These are phyloP conservation scores for Uronychia setigera DNA, from an alignment of 73 alveolate genomes.

Conservation along the genomic window DNA sequence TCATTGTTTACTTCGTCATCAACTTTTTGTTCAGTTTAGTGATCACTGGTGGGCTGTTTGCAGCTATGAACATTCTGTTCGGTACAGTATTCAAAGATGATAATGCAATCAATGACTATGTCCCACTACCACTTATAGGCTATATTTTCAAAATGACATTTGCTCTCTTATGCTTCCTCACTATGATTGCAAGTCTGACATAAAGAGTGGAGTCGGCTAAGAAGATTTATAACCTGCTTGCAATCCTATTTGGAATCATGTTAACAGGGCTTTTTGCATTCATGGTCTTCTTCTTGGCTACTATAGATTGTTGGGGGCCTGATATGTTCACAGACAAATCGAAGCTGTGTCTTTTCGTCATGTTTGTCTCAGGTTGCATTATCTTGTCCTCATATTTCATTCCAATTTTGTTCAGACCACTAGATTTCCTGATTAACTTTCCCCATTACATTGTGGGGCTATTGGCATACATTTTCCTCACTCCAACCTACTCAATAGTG, in stretches of 20 bases:
- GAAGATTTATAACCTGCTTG: background rate
- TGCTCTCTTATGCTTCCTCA: background rate
- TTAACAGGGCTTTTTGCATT: conserved; percentile 9
- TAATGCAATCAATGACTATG: background rate
- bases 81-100: background rate
- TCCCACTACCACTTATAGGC: background rate
- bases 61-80: conserved; percentile 38
- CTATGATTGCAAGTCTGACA: background rate
- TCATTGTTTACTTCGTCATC: conserved; percentile 28
- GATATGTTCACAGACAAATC: background rate
- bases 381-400: conserved; percentile 16
- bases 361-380: conserved; percentile 17
- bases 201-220: background rate
- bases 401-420: conserved; percentile 40
- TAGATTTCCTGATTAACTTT: conserved; percentile 14
- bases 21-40: conserved; percentile 25
- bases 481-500: conserved; percentile 22
- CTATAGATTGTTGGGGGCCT: conserved; percentile 1
- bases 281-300: conserved; percentile 14
- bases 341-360: background rate
- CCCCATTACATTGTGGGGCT: background rate
- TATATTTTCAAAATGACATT: background rate
- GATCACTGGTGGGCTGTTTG: conserved; percentile 39
- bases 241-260: conserved; percentile 14
- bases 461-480: conserved; percentile 2